Percentiles rank a stretch among this genome's conserved stretches.
phyloP scores from a whole-genome alignment of 2,329 filamentous ascomycete genomes.

The Cladophialophora psammophila region DNA sequence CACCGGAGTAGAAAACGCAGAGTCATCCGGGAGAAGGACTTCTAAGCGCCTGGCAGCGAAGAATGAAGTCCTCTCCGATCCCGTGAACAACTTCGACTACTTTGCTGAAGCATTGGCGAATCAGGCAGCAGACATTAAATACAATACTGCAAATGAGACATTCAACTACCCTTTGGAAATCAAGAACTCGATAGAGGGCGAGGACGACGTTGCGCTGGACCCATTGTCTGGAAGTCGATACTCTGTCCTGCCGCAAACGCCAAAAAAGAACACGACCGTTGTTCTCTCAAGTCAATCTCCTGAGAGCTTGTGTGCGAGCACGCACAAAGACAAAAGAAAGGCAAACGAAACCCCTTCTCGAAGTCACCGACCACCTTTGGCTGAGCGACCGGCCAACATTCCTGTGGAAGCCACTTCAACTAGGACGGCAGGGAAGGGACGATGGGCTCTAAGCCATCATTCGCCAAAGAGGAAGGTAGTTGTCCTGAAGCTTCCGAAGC shows the following conservation, averaged over 20 bases:
- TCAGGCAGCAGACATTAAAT: neutral
- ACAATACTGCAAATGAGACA: neutral
- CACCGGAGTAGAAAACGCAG: conserved; percentile 5
- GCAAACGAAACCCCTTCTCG: conserved; percentile 25
- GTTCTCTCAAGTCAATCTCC: conserved; percentile 39
- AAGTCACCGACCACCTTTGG: conserved; percentile 28
- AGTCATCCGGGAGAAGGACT: conserved; percentile 19
- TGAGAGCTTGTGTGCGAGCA: conserved; percentile 35
- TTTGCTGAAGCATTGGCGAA: conserved; percentile 27
- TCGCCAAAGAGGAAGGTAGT: conserved; percentile 31
- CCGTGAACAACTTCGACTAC: conserved; percentile 30
- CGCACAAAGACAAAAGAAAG: conserved; percentile 15
- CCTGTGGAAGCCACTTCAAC: conserved; percentile 10
- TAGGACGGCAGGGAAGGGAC: conserved; percentile 14
- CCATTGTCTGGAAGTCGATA: neutral
- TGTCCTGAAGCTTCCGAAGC: conserved; percentile 34
- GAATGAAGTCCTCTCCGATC: conserved; percentile 31
- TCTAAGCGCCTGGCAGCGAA: conserved; percentile 32
- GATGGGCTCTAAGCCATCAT: conserved; percentile 6
- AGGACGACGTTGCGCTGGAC: conserved; percentile 3
- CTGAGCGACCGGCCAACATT: conserved; percentile 32
- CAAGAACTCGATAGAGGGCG: conserved; percentile 33
- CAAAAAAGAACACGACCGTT: conserved; percentile 21
- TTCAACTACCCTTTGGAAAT: conserved; percentile 27
- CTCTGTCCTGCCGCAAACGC: conserved; percentile 23